Conservation (phyloP, 257 asterid genomes). For the Petunia axillaris region DNA sequence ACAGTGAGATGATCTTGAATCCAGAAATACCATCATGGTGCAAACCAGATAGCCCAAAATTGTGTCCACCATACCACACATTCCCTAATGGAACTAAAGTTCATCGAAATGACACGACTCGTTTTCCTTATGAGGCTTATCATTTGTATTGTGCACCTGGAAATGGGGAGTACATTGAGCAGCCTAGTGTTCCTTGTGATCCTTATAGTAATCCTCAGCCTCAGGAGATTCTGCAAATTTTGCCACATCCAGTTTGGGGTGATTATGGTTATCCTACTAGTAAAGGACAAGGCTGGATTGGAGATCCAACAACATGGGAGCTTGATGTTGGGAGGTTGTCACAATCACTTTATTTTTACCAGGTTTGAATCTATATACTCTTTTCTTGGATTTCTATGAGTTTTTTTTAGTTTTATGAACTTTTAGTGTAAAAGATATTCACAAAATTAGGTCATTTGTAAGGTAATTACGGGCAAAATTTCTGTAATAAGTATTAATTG, state of each 20-base stretch:
- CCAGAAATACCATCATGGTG: slow-evolving; percentile 76
- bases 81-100: slow-evolving; percentile 63
- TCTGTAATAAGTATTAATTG: background rate
- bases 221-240: slow-evolving; percentile 77
- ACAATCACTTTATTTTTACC: slow-evolving; percentile 62
- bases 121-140: slow-evolving; percentile 74
- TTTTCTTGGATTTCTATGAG: background rate
- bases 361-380: slow-evolving; percentile 39
- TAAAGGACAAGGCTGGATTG: slow-evolving; percentile 84
- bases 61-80: slow-evolving; percentile 80
- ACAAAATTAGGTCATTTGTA: background rate
- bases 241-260: slow-evolving; percentile 90
- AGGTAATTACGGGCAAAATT: background rate
- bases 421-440: background rate
- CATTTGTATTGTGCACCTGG: slow-evolving; percentile 84
- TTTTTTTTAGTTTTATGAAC: background rate
- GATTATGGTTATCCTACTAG: slow-evolving; percentile 71
- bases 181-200: slow-evolving; percentile 62
- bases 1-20: slow-evolving; percentile 81
- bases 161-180: slow-evolving; percentile 49
- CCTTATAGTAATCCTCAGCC: slow-evolving; percentile 87
- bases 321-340: slow-evolving; percentile 72
- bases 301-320: slow-evolving; percentile 76
- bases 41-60: slow-evolving; percentile 35
- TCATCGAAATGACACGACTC: slow-evolving; percentile 53